These are phyloP conservation scores for Boletus reticuloceps DNA, from an alignment of 768 basidiomycete species.

Conservation along the genomic window DNA sequence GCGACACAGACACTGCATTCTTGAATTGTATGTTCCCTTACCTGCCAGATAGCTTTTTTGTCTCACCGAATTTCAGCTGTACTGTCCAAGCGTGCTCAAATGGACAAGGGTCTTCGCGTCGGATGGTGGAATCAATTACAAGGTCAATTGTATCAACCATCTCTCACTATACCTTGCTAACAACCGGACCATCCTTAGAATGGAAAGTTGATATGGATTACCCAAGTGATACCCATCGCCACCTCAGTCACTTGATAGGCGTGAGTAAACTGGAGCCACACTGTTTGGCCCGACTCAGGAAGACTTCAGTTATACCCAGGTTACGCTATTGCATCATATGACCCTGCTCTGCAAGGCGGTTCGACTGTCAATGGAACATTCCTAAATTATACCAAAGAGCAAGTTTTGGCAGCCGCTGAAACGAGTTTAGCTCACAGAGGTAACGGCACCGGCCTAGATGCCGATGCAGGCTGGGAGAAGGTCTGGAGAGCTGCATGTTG, in stretches of 20 bases:
- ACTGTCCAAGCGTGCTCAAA: conserved; percentile 48
- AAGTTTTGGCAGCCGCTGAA: conserved; percentile 57
- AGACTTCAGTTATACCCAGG: conserved; percentile 57
- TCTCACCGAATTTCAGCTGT: conserved; percentile 28
- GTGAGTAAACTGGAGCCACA: conserved; percentile 7
- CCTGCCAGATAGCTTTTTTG: neutral
- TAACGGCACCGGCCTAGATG: conserved; percentile 70
- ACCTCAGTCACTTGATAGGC: conserved; percentile 75
- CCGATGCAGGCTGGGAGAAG: conserved; percentile 78
- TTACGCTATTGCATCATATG: conserved; percentile 61
- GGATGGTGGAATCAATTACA: conserved; percentile 78
- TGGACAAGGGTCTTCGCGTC: conserved; percentile 73
- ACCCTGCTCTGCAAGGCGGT: conserved; percentile 45
- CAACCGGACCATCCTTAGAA: conserved; percentile 38
- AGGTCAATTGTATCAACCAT: conserved; percentile 39
- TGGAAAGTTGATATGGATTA: conserved; percentile 77
- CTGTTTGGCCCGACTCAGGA: conserved; percentile 6
- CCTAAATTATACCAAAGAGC: conserved; percentile 45
- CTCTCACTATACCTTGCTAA: neutral
- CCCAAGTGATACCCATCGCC: conserved; percentile 65
- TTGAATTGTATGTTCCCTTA: conserved; percentile 43
- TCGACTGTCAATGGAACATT: conserved; percentile 30
- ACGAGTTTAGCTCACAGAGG: conserved; percentile 66
- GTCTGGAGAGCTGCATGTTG: conserved; percentile 73
- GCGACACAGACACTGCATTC: conserved; percentile 62